These are phyloP conservation scores for Phytomonas sp. DNA, from an alignment of 208 protist genomes.

Conservation along the genomic window DNA sequence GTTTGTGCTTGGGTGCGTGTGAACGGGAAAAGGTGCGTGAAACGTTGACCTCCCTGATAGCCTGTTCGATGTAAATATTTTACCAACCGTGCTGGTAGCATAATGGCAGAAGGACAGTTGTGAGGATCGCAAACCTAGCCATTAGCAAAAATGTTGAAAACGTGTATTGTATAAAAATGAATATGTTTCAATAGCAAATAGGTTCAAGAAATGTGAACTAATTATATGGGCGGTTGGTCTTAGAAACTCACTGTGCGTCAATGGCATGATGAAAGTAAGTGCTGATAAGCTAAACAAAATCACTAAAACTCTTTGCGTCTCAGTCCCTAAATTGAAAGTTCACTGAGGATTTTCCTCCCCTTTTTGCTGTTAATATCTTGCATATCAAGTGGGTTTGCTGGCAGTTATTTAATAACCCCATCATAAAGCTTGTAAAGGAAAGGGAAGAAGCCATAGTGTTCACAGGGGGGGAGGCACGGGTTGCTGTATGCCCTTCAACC, in stretches of 20 bases:
- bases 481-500: conserved; percentile 52
- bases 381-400: background rate
- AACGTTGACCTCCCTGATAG: background rate
- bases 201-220: conserved; percentile 1
- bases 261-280: background rate
- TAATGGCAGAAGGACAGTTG: background rate
- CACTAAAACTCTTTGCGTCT: background rate
- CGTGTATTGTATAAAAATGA: background rate
- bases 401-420: background rate
- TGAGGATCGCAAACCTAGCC: background rate
- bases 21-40: background rate
- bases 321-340: background rate
- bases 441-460: background rate
- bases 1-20: background rate
- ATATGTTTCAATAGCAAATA: conserved; percentile 7
- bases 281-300: background rate
- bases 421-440: background rate
- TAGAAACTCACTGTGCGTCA: background rate
- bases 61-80: background rate
- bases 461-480: background rate
- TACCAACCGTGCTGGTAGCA: background rate
- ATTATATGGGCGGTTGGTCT: background rate
- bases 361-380: background rate
- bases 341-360: background rate
- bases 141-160: background rate